Conservation (phyloP, 2,329 filamentous ascomycete genomes). For the Hirsutella thompsonii region DNA sequence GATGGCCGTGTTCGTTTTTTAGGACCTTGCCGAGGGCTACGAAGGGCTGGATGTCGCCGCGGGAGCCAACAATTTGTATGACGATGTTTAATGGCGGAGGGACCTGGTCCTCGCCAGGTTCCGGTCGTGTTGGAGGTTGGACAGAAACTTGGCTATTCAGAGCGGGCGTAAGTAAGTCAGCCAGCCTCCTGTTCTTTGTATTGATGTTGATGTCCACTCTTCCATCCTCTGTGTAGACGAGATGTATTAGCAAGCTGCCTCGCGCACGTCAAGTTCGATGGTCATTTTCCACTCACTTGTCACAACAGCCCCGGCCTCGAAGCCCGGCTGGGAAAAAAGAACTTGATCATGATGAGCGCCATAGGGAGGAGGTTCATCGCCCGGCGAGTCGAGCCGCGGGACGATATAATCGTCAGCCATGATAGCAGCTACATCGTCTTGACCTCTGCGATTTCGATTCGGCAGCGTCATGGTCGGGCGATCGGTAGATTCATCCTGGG, state of each 20-base stretch:
- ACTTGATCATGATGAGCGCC: conserved; percentile 43
- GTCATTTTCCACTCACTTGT: conserved; percentile 26
- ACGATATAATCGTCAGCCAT: conserved; percentile 26
- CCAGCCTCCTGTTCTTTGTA: conserved; percentile 52
- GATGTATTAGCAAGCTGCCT: not conserved
- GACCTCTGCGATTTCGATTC: not conserved
- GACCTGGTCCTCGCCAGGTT: conserved; percentile 42
- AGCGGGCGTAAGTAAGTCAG: conserved; percentile 54
- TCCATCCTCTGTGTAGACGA: conserved; percentile 50
- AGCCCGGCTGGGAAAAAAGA: conserved; percentile 47
- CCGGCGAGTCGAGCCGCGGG: conserved; percentile 25
- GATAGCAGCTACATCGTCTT: conserved; percentile 11
- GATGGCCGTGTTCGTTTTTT: conserved; percentile 52
- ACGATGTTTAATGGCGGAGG: conserved; percentile 55
- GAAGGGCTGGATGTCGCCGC: conserved; percentile 67
- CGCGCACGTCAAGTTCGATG: not conserved
- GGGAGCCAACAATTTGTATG: conserved; percentile 62
- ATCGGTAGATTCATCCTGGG: not conserved
- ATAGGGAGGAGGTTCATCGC: conserved; percentile 42
- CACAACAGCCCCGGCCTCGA: conserved; percentile 47
- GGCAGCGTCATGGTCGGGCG: not conserved
- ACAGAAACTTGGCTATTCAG: conserved; percentile 42
- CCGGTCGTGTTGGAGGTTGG: conserved; percentile 39
- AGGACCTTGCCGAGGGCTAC: conserved; percentile 55
- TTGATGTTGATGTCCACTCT: conserved; percentile 71